Base-by-base conservation (phyloP, 139 green algal genomes). In the Coccomyxa sp. region DNA sequence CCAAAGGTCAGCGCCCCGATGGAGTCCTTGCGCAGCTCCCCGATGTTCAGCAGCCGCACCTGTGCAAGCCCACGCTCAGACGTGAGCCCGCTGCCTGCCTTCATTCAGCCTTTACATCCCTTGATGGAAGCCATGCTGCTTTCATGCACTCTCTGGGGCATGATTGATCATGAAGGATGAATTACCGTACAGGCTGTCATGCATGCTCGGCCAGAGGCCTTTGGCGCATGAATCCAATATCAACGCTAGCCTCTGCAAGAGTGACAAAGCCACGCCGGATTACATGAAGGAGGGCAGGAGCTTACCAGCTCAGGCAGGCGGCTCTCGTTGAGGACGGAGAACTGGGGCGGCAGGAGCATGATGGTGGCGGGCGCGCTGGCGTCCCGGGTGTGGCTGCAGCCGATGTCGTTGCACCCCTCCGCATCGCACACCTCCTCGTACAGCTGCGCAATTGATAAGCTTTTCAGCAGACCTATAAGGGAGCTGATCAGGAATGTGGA, bases 1-100 rank as follows among this genome's bases (percentile, higher is more conserved):
- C 69, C 69, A 40, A 74, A 74, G 4, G 69, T 74, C 69, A 74
- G 69, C 69, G 69, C 69, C 2, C 69, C 69, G 34, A 74, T 74
- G 33, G 33, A 39, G 14, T 74, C 34, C 33, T 41, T 41, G 64
- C 64, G 64, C 5, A 71, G 64, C 7, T 71, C 64, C 29, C 64
- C 64, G 64, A 71, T 71, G 64, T 36, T 71, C 64, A 71, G 64
- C 64, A 71, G 64, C 64, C n/a, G 64, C 64, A 71, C 50, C 50
- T 64, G 50, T 12, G 50, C 50, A 64, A 64, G 50, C 44, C 14
- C 14, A 58, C 44, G 14, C 10, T 58, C 12, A 58, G 44, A n/a
- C n/a, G n/a, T n/a, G n/a, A n/a, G n/a, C n/a, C n/a, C n/a, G n/a
- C n/a, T n/a, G n/a, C n/a, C n/a, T n/a, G n/a, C n/a, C n/a, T n/a